phyloP scores from a whole-genome alignment of 1,284 basidiomycete species.

The Boletus semigastroideus region DNA sequence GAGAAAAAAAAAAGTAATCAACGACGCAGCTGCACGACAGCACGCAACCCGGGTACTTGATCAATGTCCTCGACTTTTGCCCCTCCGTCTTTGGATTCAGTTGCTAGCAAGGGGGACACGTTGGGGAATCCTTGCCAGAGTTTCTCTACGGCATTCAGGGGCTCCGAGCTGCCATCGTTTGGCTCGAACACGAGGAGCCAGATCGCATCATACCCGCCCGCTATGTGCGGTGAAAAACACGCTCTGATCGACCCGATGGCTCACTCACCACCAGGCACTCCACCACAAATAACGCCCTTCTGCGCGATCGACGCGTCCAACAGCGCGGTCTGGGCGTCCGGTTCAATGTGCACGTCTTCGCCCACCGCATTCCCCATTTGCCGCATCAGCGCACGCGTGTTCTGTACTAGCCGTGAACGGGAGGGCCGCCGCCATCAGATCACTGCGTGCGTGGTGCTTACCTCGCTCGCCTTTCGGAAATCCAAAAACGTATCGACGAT shows the following conservation, averaged over 20 bases:
- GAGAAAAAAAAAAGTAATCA: slow-evolving; percentile 6
- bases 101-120: slow-evolving; percentile 78
- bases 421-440: background rate
- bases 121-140: slow-evolving; percentile 72
- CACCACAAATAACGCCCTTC: slow-evolving; percentile 88
- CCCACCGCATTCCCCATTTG: slow-evolving; percentile 79
- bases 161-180: slow-evolving; percentile 41
- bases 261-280: slow-evolving; percentile 87
- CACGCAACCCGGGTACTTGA: slow-evolving; percentile 60
- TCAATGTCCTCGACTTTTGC: slow-evolving; percentile 63
- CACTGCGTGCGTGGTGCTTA: slow-evolving; percentile 25
- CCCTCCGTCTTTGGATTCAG: slow-evolving; percentile 76
- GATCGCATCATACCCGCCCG: slow-evolving; percentile 96
- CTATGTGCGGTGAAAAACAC: slow-evolving; percentile 40
- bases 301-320: slow-evolving; percentile 77
- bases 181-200: slow-evolving; percentile 87
- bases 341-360: slow-evolving; percentile 82
- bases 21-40: slow-evolving; percentile 38
- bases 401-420: slow-evolving; percentile 39
- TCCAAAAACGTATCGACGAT: slow-evolving; percentile 50
- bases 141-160: slow-evolving; percentile 59
- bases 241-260: background rate
- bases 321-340: slow-evolving; percentile 84
- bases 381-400: slow-evolving; percentile 82
- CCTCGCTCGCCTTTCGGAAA: slow-evolving; percentile 58